Base-by-base conservation (phyloP, 2,329 filamentous ascomycete species). In the Hypoxylon sp. region DNA sequence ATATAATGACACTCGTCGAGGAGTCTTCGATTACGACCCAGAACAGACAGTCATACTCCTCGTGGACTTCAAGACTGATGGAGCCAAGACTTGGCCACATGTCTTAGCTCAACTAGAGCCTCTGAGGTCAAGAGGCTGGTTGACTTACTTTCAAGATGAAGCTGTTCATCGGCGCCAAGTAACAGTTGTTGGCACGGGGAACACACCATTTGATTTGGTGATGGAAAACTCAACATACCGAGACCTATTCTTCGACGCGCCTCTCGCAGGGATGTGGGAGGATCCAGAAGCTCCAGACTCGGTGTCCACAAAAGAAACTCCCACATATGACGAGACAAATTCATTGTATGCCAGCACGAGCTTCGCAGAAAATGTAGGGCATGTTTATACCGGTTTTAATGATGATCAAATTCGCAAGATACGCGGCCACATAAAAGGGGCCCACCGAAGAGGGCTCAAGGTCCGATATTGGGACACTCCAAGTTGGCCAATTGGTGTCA, bases 121-220 rank as follows among this genome's bases (percentile, higher is more conserved):
- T 1, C 81, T 93, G 6, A 83, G 89, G 3, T 79, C 86, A 44
- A 82, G 81, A 44, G 85, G 85, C n/a, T 92, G 85, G 83, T 76
- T 91, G 19, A 85, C 83, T 11, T 83, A 80, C 66, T 84, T 86
- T 57, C 80, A 87, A 24, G 82, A 88, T 53, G 83, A 81, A 15
- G 75, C 80, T 15, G 75, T 91, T 2, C 77, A 86, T 39, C 75
- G 80, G 21, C 82, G 90, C 0, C 88, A 89, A 0, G 79, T 93
- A 37, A 93, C 91, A 0, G 86, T 93, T 1, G 89, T 93, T 1
- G 89, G 86, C 1, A 92, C 90, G 1, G 91, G 92, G 11, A 87
- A 87, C 69, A 85, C 88, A 0, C 88, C 86, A 0, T 89, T 91
- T 72, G 83, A 88, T 60, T 74, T 85, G 7, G 74, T 92, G 8